Base-by-base conservation (phyloP, 441 rosid genomes). In the Arabidopsis lyrata region DNA sequence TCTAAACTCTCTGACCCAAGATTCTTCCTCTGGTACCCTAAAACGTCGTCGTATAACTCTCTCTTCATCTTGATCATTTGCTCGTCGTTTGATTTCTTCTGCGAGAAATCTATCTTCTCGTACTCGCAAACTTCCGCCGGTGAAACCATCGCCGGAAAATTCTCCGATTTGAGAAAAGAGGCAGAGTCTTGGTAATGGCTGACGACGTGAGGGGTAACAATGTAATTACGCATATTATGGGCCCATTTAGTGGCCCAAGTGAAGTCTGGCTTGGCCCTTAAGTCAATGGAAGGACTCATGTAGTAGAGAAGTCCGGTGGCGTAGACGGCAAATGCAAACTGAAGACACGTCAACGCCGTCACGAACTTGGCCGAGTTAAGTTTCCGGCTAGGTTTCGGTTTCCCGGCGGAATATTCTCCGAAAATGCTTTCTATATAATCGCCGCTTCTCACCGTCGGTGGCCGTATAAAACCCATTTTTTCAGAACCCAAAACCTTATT, bases 241-340 rank as follows among this genome's bases (percentile, higher is more conserved):
- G 98, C 97, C 44, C 94, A 81, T 59, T 86, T 83, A 24, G 93
- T 83, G 24, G 99, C 97, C 99, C 99, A 89, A 1, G 90, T 41
- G 75, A 95, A 92, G 80, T 95, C 97, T 1, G 97, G 97, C 67
- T 83, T 88, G 50, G 96, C 72, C 66, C 85, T 74, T 31, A 95
- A 86, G 74, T 92, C 99, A 7, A 95, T 77, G 1, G 92, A 66
- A 0, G 97, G 99, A 68, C 96, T 85, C 97, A 92, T 87, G 83
- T 80, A 95, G 86, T 95, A 95, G 63, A 95, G 77, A 42, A 95
- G 87, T 78, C 88, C 85, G 9, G 98, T 95, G 55, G 98, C 99
- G 70, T 92, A 95, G 63, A 92, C 81, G 4, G 99, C 99, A 42
- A 95, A 92, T 5, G 87, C 87, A 54, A 95, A 84, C 66, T 95